Evolutionary conservation across 768 basidiomycete genomes (phyloP), one percentile per base, ranked within the genome.

Genomic region (Suillus subluteus): DNA sequence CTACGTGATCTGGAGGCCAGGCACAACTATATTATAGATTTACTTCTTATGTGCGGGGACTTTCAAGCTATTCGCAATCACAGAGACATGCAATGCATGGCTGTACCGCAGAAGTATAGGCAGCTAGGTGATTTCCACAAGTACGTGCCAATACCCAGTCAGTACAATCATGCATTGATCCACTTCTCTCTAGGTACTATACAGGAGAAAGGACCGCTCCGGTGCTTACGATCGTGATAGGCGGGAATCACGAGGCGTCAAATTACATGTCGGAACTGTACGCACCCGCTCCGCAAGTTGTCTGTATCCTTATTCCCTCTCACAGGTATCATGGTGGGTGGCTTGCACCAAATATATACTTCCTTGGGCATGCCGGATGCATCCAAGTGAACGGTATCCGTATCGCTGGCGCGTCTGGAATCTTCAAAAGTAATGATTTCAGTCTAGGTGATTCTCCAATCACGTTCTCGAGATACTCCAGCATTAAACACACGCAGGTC

Each of bases 201-300:
- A 89, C 88, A 1, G 94, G 95, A 1, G 83, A 91, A 73, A 89
- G 83, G 73, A 79, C 70, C n/a, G 96, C 97, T 2, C 95, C 96
- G 0, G 77, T 97, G 5, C 78, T 97, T 75, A 99, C 98, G 0
- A 82, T 99, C 15, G 88, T 99, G 59, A 98, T 99, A 73, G 98
- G 98, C 18, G 98, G 98, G 11, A 99, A 99, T 74, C 98, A 99
- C 76, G 98, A 99, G 79, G 95, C 95, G 2, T 96, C 94, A 26
- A 98, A 96, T 71, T 98, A 98, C 74, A 83, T 99, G 80, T 96
- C 94, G 91, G 98, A 99, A 76, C 79, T 98, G 94, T 95, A 73
- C 78, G 92, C 81, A 2, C 38, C 18, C 23, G 23, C 44, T 44
- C 6, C 40, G 12, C n/a, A 11, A 12, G 11, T 11, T 40, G 15